Percentiles rank a stretch among this genome's conserved stretches.
Evolutionary conservation across 352 stramenopile genomes (phyloP).

Genomic region (Pythium myriotylum): DNA sequence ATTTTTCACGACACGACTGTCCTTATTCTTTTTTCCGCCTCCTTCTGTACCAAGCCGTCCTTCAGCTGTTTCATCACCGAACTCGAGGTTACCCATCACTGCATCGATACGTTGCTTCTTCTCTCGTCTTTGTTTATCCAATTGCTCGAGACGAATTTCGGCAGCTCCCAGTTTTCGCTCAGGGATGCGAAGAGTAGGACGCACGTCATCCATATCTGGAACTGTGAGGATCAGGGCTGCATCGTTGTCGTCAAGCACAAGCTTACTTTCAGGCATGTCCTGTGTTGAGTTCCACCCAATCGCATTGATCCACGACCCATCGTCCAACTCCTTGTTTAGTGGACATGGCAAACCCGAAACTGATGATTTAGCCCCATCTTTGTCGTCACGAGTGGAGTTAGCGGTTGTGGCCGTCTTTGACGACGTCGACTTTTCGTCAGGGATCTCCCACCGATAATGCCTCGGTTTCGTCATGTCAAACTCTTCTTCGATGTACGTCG

Average conservation of each 20-base stretch:
- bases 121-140: conserved; percentile 73
- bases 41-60: conserved; percentile 62
- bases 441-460: conserved; percentile 78
- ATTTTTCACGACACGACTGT: conserved; percentile 85
- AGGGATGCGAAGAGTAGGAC: conserved; percentile 81
- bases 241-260: conserved; percentile 87
- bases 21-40: conserved; percentile 78
- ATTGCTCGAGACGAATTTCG: conserved; percentile 68
- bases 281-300: conserved; percentile 82
- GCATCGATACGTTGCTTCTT: conserved; percentile 84
- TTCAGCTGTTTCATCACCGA: conserved; percentile 77
- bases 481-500: conserved; percentile 27
- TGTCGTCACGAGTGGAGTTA: background rate
- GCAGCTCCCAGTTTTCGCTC: conserved; percentile 79
- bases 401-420: background rate
- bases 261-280: conserved; percentile 80
- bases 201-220: conserved; percentile 77
- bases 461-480: conserved; percentile 83
- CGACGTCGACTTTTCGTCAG: background rate
- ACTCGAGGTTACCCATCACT: conserved; percentile 80
- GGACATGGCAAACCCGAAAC: conserved; percentile 37
- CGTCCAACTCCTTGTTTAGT: conserved; percentile 71
- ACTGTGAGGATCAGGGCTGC: conserved; percentile 75
- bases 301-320: conserved; percentile 70
- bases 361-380: background rate